Conservation (phyloP, 2,329 filamentous ascomycete genomes). For the Aspergillus brunneoviolaceus region DNA sequence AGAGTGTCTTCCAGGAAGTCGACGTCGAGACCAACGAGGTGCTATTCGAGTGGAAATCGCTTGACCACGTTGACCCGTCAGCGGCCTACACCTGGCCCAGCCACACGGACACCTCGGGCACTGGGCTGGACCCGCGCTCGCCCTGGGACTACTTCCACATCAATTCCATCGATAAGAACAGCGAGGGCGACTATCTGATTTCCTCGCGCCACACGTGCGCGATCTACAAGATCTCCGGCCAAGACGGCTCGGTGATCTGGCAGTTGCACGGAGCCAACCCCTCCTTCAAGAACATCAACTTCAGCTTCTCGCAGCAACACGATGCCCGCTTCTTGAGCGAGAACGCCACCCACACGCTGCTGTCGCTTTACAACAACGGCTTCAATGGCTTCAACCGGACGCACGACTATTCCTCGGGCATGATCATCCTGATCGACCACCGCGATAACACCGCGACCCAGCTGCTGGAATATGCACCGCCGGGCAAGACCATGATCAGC, state of each 20-base stretch:
- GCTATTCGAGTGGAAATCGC: constrained; percentile 52
- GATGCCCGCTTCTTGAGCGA: constrained; percentile 42
- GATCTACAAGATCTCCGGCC: constrained; percentile 44
- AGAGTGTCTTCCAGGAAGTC: constrained; percentile 55
- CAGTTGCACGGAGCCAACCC: constrained; percentile 38
- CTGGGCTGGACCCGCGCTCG: constrained; percentile 46
- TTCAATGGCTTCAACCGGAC: constrained; percentile 43
- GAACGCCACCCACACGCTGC: constrained; percentile 38
- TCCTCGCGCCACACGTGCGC: constrained; percentile 43
- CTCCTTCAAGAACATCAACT: constrained; percentile 39
- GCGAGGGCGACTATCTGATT: constrained; percentile 42
- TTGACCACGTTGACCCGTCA: constrained; percentile 51
- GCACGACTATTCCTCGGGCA: constrained; percentile 39
- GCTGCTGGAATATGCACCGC: constrained; percentile 32
- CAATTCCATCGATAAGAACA: constrained; percentile 45
- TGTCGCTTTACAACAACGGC: constrained; percentile 46
- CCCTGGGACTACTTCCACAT: constrained; percentile 50
- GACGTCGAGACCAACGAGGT: constrained; percentile 51
- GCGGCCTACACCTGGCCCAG: constrained; percentile 49
- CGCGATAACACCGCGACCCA: constrained; percentile 35
- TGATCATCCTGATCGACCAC: constrained; percentile 42
- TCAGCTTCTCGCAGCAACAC: constrained; percentile 46
- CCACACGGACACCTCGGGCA: constrained; percentile 48
- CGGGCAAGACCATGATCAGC: constrained; percentile 28
- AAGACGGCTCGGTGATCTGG: constrained; percentile 42